Evolutionary conservation across 176 grass and related monocot species (phyloP).

Genomic region (Ananas comosus): DNA sequence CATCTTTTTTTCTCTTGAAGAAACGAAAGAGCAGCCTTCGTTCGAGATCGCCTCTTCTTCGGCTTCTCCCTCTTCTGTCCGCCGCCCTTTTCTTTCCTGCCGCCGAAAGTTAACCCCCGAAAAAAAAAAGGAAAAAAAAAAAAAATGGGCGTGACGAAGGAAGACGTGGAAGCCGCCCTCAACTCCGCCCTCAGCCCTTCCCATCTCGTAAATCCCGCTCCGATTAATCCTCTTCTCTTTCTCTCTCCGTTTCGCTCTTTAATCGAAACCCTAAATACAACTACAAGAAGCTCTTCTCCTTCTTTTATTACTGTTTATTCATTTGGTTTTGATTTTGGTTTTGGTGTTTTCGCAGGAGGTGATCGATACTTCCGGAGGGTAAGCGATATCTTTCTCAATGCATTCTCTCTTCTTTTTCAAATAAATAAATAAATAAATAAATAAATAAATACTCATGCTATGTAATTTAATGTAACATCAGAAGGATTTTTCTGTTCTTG

Average conservation of each 20-base stretch:
- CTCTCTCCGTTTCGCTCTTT: not conserved
- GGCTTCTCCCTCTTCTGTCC: too few species aligned
- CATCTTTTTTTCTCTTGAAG: too few species aligned
- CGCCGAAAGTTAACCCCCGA: not conserved
- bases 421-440: too few species aligned
- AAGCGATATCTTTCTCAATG: not conserved
- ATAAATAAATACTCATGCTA: too few species aligned
- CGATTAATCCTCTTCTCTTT: not conserved
- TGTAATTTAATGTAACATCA: too few species aligned
- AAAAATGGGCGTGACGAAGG: conserved; percentile 68
- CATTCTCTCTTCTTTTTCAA: not conserved
- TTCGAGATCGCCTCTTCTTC: too few species aligned
- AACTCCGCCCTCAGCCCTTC: conserved; percentile 64
- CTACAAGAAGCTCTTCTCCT: conserved; percentile 22
- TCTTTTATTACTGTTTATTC: not conserved
- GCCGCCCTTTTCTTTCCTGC: too few species aligned
- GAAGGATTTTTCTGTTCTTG: too few species aligned
- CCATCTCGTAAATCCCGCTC: conserved; percentile 39
- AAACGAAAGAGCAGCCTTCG: too few species aligned
- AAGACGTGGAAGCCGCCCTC: conserved; percentile 73
- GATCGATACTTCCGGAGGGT: conserved; percentile 93
- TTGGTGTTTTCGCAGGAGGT: conserved; percentile 73
- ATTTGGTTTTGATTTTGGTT: not conserved
- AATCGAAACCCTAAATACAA: not conserved
- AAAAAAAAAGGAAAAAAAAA: not conserved